Conservation (phyloP, 805 yeast species). For the Candida verbasci region DNA sequence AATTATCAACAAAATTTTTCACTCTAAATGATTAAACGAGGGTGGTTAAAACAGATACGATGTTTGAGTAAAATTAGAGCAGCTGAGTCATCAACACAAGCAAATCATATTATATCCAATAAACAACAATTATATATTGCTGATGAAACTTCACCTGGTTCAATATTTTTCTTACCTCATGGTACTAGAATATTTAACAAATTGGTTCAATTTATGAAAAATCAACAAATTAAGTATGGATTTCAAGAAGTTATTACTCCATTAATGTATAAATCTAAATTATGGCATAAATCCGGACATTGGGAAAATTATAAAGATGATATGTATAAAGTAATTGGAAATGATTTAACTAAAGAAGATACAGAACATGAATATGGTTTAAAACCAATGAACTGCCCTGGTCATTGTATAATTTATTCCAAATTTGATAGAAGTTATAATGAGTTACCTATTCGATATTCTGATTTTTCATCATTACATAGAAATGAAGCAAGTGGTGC, state of each 20-base stretch:
- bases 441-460: constrained; percentile 79
- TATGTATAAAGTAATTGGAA: constrained; percentile 83
- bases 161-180: constrained; percentile 86
- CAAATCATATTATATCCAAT: constrained; percentile 46
- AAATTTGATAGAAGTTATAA: constrained; percentile 74
- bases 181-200: constrained; percentile 86
- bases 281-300: constrained; percentile 93
- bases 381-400: constrained; percentile 95
- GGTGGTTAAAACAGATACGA: neutral
- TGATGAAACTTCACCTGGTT: constrained; percentile 84
- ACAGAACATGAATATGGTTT: constrained; percentile 56
- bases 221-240: constrained; percentile 75
- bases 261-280: constrained; percentile 69
- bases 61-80: constrained; percentile 5
- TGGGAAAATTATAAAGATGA: constrained; percentile 94
- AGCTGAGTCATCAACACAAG: constrained; percentile 32
- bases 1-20: neutral
- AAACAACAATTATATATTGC: constrained; percentile 75
- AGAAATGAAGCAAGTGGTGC: constrained; percentile 96
- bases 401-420: constrained; percentile 82
- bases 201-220: constrained; percentile 75
- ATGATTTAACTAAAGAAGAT: constrained; percentile 31
- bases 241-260: constrained; percentile 94
- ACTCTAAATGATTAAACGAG: neutral
- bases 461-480: constrained; percentile 90